Percentiles rank a stretch among this genome's conserved stretches.
Conservation (phyloP, 2,329 filamentous ascomycete genomes). For the Nannizzia gypsea region DNA sequence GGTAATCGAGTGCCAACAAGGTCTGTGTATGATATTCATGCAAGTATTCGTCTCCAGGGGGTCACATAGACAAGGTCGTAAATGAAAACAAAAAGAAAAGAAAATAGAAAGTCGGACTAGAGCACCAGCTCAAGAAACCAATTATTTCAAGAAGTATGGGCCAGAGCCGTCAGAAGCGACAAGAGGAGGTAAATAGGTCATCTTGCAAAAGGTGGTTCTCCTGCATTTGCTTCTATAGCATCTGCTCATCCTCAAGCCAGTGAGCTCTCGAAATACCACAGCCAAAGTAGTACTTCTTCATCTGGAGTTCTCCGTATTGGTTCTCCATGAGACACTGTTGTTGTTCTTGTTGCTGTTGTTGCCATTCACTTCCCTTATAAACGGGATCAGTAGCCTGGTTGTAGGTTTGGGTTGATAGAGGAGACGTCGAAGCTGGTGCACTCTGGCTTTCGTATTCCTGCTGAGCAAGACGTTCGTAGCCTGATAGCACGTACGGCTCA, state of each 20-base stretch:
- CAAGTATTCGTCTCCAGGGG: not conserved
- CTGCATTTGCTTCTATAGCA: constrained; percentile 11
- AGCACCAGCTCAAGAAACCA: not conserved
- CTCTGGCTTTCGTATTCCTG: constrained; percentile 41
- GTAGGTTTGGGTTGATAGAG: constrained; percentile 20
- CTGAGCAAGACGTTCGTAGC: constrained; percentile 60
- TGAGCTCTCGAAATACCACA: constrained; percentile 15
- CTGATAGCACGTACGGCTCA: constrained; percentile 75
- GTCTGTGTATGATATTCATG: not conserved
- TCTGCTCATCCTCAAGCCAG: constrained; percentile 17
- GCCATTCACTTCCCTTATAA: constrained; percentile 32
- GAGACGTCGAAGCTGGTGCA: constrained; percentile 12
- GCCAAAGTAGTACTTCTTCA: constrained; percentile 20
- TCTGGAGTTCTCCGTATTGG: constrained; percentile 29
- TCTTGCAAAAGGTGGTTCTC: not conserved
- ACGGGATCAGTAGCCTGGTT: constrained; percentile 30
- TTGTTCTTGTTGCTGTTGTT: constrained; percentile 15
- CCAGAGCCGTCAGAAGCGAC: not conserved
- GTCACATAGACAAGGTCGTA: not conserved
- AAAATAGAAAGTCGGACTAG: not conserved
- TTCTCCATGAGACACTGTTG: constrained; percentile 23
- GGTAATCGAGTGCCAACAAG: not conserved
- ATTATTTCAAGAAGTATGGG: not conserved
- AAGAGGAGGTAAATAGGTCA: not conserved
- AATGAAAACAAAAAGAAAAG: not conserved